Evolutionary conservation across 108 stramenopile species (phyloP).

Genomic region (Skeletonema potamos): DNA sequence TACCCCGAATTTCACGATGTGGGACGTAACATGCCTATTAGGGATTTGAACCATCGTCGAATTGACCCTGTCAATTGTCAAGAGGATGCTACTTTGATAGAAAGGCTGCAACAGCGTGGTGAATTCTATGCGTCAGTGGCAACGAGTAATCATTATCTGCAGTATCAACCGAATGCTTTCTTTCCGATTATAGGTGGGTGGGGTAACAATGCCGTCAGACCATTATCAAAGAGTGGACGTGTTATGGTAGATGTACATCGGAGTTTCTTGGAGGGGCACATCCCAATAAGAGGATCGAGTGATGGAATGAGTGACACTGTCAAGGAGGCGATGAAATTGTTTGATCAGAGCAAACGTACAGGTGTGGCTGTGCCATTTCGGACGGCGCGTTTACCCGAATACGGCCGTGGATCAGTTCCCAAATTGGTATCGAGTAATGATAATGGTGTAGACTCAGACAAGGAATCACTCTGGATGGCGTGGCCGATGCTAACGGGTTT

Average conservation of each 20-base stretch:
- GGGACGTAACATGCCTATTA: constrained; percentile 49
- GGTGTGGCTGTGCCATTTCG: constrained; percentile 70
- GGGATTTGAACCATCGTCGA: constrained; percentile 60
- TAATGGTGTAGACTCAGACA: constrained; percentile 49
- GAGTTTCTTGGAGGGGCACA: constrained; percentile 60
- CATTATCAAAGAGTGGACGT: constrained; percentile 61
- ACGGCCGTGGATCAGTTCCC: constrained; percentile 10
- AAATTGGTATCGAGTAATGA: constrained; percentile 2
- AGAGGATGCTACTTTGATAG: constrained; percentile 46
- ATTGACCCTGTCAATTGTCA: constrained; percentile 19
- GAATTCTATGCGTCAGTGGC: constrained; percentile 70
- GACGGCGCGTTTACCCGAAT: constrained; percentile 57
- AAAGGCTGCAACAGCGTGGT: constrained; percentile 55
- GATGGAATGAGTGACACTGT: constrained; percentile 72
- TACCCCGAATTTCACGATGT: constrained; percentile 70
- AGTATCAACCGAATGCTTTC: constrained; percentile 64
- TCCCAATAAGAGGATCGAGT: constrained; percentile 53
- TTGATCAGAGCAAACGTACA: constrained; percentile 66
- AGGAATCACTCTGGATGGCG: constrained; percentile 53
- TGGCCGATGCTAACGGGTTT: constrained; percentile 41
- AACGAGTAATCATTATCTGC: constrained; percentile 65
- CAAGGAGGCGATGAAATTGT: constrained; percentile 70
- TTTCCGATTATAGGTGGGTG: constrained; percentile 70
- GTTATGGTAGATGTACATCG: constrained; percentile 70
- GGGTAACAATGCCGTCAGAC: constrained; percentile 66